Evolutionary conservation across 1,284 basidiomycete genomes (phyloP).

Genomic region (Marasmius oreades): DNA sequence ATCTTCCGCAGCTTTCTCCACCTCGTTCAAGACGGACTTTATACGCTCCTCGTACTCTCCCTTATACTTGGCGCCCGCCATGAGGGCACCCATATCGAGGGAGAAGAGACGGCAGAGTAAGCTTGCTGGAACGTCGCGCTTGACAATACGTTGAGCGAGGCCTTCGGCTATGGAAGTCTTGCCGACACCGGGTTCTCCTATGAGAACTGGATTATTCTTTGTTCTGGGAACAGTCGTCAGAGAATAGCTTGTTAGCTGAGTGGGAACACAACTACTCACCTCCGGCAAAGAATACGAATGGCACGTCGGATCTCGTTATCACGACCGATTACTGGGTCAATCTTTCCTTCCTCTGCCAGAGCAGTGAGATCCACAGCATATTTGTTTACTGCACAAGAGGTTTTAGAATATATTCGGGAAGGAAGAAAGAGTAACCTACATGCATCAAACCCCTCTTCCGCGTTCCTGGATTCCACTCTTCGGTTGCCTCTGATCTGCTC

Average conservation of each 20-base stretch:
- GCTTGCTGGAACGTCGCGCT: conserved; percentile 90
- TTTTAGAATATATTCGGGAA: background rate
- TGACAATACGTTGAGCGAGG: conserved; percentile 93
- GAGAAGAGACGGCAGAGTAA: conserved; percentile 83
- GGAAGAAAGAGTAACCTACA: conserved; percentile 12
- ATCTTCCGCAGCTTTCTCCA: conserved; percentile 87
- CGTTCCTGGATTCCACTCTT: conserved; percentile 76
- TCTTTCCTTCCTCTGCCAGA: conserved; percentile 86
- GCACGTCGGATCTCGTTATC: conserved; percentile 83
- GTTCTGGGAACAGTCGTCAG: conserved; percentile 44
- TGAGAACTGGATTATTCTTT: conserved; percentile 91
- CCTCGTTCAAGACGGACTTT: conserved; percentile 89
- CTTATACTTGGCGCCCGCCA: conserved; percentile 95
- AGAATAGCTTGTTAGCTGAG: conserved; percentile 15
- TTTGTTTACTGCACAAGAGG: conserved; percentile 50
- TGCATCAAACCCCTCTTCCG: conserved; percentile 87
- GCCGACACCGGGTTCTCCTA: conserved; percentile 92
- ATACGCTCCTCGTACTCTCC: conserved; percentile 98
- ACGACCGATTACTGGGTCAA: conserved; percentile 91
- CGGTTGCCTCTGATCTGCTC: conserved; percentile 80
- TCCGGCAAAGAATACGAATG: conserved; percentile 72
- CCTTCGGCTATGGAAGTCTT: conserved; percentile 96
- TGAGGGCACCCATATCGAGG: conserved; percentile 92
- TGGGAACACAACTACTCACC: conserved; percentile 35
- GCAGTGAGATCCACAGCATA: conserved; percentile 86